These are phyloP conservation scores for Mytilinidion resinicola DNA, from an alignment of 495 filamentous ascomycete genomes.

Conservation along the genomic window DNA sequence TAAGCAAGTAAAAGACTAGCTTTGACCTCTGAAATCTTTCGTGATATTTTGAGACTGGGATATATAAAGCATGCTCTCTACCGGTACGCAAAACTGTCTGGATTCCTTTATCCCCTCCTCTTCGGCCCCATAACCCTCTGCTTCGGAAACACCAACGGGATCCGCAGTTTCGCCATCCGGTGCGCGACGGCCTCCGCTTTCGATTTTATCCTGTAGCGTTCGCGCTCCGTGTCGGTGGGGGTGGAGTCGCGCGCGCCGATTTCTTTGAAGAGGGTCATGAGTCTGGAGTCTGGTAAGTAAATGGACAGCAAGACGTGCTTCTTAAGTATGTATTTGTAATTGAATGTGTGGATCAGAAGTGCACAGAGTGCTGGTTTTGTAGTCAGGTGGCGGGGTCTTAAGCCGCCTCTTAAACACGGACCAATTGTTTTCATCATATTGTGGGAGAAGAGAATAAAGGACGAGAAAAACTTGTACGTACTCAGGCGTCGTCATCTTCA, in stretches of 20 bases:
- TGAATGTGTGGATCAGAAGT: no score
- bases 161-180: constrained; percentile 59
- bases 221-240: constrained; percentile 45
- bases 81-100: no score
- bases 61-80: not conserved
- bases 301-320: not conserved
- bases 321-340: no score
- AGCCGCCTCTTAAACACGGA: no score
- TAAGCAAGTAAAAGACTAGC: no score
- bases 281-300: constrained; percentile 5
- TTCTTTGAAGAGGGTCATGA: constrained; percentile 39
- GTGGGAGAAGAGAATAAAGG: not conserved
- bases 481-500: constrained; percentile 51
- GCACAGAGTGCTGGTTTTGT: no score
- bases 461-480: not conserved
- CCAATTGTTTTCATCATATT: no score
- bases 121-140: constrained; percentile 27
- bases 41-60: no score
- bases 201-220: constrained; percentile 40
- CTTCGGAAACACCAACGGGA: constrained; percentile 82
- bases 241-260: constrained; percentile 63
- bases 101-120: constrained; percentile 55
- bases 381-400: no score
- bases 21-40: no score
- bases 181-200: constrained; percentile 56